Conservation (phyloP, 768 basidiomycete species). For the Boletus reticulatus region DNA sequence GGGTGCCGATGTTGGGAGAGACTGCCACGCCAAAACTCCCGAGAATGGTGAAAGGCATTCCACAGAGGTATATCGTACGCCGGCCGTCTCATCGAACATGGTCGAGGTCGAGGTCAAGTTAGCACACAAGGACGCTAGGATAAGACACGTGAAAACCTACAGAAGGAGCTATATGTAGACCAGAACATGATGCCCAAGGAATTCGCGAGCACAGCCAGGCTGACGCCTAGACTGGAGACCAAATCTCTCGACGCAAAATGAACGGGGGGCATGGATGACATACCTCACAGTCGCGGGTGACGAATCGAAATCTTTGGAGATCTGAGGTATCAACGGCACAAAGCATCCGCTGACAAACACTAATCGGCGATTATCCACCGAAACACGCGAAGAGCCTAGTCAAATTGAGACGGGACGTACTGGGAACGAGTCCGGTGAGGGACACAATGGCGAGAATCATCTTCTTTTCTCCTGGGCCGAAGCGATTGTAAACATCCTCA, state of each 20-base stretch:
- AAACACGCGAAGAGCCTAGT: background rate
- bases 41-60: constrained; percentile 55
- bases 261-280: background rate
- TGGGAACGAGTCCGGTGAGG: constrained; percentile 58
- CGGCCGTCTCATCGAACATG: constrained; percentile 55
- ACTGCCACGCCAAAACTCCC: constrained; percentile 60
- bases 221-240: constrained; percentile 45
- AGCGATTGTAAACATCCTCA: constrained; percentile 54
- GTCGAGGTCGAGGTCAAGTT: background rate
- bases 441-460: constrained; percentile 57
- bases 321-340: constrained; percentile 71
- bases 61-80: constrained; percentile 55
- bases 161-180: constrained; percentile 51
- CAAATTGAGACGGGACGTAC: constrained; percentile 35
- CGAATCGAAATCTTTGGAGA: constrained; percentile 61
- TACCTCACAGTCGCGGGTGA: constrained; percentile 59
- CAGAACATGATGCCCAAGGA: constrained; percentile 51
- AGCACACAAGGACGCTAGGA: background rate
- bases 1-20: constrained; percentile 37
- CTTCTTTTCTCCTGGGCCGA: constrained; percentile 50
- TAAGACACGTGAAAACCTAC: constrained; percentile 27
- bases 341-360: constrained; percentile 71
- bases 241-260: background rate
- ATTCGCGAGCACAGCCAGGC: constrained; percentile 47
- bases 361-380: constrained; percentile 23